A percentile compares a stretch with the other conserved stretches of the same genome.
Conservation (phyloP, 257 asterid genomes). For the Sherardia arvensis region DNA sequence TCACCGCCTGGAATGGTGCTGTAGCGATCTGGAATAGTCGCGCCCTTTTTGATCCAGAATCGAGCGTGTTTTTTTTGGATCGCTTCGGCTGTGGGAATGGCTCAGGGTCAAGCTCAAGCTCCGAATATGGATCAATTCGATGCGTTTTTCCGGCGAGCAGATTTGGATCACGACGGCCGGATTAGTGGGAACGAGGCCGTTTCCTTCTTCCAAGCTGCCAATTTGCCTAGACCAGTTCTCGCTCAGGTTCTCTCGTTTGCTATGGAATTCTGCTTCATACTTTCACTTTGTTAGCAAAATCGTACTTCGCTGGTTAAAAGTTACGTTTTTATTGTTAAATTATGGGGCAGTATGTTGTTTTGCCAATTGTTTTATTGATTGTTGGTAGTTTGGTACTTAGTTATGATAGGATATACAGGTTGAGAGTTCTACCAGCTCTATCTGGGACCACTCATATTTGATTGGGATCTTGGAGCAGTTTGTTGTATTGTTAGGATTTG, state of each 20-base stretch:
- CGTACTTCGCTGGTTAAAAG: neutral
- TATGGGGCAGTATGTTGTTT: neutral
- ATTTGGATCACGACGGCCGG: slow-evolving; percentile 94
- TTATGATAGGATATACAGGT: neutral
- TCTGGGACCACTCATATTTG: neutral
- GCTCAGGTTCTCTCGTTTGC: slow-evolving; percentile 55
- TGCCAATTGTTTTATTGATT: neutral
- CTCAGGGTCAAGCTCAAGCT: slow-evolving; percentile 16
- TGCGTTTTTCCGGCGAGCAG: slow-evolving; percentile 73
- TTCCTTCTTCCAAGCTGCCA: slow-evolving; percentile 64
- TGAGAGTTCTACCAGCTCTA: neutral
- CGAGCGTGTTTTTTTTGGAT: slow-evolving; percentile 9
- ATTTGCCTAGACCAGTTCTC: slow-evolving; percentile 73
- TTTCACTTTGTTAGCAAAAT: neutral
- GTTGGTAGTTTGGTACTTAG: neutral
- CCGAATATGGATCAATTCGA: slow-evolving; percentile 71
- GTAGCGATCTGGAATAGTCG: slow-evolving; percentile 1
- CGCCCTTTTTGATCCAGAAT: slow-evolving; percentile 17
- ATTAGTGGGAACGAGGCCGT: slow-evolving; percentile 85
- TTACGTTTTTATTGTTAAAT: too few relatives aligned
- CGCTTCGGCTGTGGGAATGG: slow-evolving; percentile 16
- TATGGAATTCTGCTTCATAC: slow-evolving; percentile 1
- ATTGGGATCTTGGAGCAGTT: neutral
- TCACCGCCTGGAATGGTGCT: slow-evolving; percentile 10
- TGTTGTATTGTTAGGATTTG: neutral